phyloP scores from a whole-genome alignment of 2,329 filamentous ascomycete species.

The Paracoccidioides brasiliensis region DNA sequence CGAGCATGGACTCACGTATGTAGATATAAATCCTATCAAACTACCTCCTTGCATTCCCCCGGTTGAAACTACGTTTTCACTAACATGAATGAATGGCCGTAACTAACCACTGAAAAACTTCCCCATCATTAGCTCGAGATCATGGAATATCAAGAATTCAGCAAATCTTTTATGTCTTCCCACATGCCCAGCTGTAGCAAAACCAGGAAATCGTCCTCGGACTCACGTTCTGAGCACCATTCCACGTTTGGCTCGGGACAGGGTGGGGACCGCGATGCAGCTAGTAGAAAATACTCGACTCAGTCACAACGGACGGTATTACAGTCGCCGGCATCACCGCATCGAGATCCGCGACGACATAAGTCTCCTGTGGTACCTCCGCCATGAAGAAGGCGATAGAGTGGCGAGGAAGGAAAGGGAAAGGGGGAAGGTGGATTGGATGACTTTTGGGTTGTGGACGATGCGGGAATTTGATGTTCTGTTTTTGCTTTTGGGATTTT shows the following conservation, averaged over 20 bases:
- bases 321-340: not conserved
- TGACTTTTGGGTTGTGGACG: no score
- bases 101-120: not conserved
- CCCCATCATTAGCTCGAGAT: conserved; percentile 8
- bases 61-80: not conserved
- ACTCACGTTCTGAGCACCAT: not conserved
- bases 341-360: not conserved
- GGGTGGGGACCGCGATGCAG: not conserved
- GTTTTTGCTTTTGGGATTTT: no score
- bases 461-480: no score
- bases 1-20: conserved; percentile 20
- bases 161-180: conserved; percentile 5
- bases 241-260: not conserved
- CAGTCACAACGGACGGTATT: not conserved
- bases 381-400: not conserved
- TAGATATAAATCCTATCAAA: not conserved
- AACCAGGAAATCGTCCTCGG: not conserved
- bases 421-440: no score
- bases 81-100: not conserved
- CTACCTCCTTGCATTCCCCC: not conserved
- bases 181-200: not conserved
- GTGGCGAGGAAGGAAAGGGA: not conserved
- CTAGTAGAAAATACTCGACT: not conserved
- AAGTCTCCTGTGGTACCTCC: not conserved
- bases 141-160: conserved; percentile 8